Conservation (phyloP, 2,329 filamentous ascomycete genomes). For the Trichophyton verrucosum region DNA sequence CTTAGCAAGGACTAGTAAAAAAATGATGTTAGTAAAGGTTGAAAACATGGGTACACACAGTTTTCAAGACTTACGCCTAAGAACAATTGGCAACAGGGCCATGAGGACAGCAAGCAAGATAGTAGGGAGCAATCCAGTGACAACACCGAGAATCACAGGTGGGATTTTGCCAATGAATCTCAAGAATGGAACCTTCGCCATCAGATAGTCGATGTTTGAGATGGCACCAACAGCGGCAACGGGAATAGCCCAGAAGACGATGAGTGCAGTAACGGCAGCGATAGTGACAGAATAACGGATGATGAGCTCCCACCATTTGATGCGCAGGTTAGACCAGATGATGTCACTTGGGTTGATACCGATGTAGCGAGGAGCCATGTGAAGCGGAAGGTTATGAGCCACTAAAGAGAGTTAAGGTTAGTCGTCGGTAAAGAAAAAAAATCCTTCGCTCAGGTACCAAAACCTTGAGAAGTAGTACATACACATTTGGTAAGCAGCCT, state of each 20-base stretch:
- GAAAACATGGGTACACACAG: neutral
- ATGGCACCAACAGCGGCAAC: constrained; percentile 71
- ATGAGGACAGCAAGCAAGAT: constrained; percentile 71
- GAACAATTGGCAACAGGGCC: constrained; percentile 70
- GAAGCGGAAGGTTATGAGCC: constrained; percentile 72
- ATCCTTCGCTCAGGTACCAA: neutral
- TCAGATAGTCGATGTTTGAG: constrained; percentile 67
- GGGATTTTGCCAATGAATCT: constrained; percentile 64
- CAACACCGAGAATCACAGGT: constrained; percentile 57
- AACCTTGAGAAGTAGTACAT: constrained; percentile 8
- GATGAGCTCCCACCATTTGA: constrained; percentile 77
- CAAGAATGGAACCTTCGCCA: constrained; percentile 53
- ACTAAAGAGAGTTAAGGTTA: constrained; percentile 31
- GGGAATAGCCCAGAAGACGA: constrained; percentile 76
- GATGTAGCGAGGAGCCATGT: constrained; percentile 76
- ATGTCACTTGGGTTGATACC: constrained; percentile 70
- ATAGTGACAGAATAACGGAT: constrained; percentile 57
- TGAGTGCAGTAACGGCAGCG: constrained; percentile 60
- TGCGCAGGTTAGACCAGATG: constrained; percentile 72
- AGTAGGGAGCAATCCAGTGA: constrained; percentile 73
- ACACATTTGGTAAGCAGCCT: constrained; percentile 66
- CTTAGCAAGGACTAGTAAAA: constrained; percentile 55
- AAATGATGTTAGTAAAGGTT: neutral
- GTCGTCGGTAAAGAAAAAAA: neutral
- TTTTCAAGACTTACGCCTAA: constrained; percentile 48